phyloP scores from a whole-genome alignment of 2,329 filamentous ascomycete genomes.

The Alternaria ethzedia region DNA sequence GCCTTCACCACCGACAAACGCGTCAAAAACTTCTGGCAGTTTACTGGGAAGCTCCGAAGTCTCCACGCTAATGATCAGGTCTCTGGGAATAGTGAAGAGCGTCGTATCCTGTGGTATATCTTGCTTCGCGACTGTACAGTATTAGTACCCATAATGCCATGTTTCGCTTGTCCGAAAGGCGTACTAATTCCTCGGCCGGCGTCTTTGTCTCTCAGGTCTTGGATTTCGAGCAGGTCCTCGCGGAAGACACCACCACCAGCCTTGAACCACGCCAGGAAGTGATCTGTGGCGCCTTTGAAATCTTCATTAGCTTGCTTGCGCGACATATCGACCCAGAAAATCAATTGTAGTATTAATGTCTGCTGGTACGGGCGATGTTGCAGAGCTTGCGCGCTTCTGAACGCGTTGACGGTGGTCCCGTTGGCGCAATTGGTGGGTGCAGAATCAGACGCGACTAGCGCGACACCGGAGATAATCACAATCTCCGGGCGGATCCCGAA shows the following conservation, averaged over 20 bases:
- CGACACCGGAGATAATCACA: background rate
- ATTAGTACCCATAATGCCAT: background rate
- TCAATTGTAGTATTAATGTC: background rate
- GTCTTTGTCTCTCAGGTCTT: conserved; percentile 24
- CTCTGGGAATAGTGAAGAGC: conserved; percentile 28
- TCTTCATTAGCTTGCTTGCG: background rate
- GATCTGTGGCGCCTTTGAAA: conserved; percentile 22
- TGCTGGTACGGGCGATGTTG: accelerated
- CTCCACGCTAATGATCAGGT: conserved; percentile 27
- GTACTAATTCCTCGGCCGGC: conserved; percentile 32
- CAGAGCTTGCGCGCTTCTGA: background rate
- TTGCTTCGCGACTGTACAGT: conserved; percentile 15
- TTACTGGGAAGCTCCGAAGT: conserved; percentile 24
- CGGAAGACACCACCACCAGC: conserved; percentile 26
- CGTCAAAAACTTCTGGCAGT: conserved; percentile 24
- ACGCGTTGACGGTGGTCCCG: background rate
- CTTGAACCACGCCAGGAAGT: conserved; percentile 29
- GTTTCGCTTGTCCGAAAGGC: background rate
- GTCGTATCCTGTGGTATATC: conserved; percentile 25
- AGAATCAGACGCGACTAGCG: background rate
- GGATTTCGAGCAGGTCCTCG: conserved; percentile 29
- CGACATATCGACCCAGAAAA: too few species aligned
- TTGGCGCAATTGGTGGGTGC: background rate
- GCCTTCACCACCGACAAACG: conserved; percentile 9
- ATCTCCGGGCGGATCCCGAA: background rate